These are phyloP conservation scores for Ascochyta pisi DNA, from an alignment of 2,329 filamentous ascomycete species.

Conservation along the genomic window DNA sequence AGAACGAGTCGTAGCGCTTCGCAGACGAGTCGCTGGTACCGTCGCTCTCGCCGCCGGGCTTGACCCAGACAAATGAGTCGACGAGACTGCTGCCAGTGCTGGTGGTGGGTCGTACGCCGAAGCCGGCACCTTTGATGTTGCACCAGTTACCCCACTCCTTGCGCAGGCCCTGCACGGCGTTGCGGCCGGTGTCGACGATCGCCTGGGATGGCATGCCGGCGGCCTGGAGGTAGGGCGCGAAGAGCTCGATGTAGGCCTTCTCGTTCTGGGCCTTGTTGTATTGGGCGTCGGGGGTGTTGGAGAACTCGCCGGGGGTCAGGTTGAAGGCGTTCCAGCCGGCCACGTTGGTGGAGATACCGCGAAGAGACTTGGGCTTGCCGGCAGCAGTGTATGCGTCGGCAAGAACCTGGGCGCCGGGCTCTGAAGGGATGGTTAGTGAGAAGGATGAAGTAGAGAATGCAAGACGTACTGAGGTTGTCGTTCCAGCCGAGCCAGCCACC, in stretches of 20 bases:
- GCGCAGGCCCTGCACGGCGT: conserved; percentile 58
- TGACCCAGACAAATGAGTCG: conserved; percentile 75
- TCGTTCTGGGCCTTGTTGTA: conserved; percentile 59
- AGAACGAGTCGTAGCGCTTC: conserved; percentile 63
- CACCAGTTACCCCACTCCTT: conserved; percentile 69
- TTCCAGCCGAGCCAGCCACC: conserved; percentile 72
- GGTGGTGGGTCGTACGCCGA: conserved; percentile 66
- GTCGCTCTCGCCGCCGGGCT: conserved; percentile 67
- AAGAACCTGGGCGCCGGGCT: conserved; percentile 60
- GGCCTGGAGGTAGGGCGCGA: conserved; percentile 57
- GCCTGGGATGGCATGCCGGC: conserved; percentile 62
- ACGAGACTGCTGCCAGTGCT: conserved; percentile 64
- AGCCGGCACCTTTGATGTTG: conserved; percentile 70
- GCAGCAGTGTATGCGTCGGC: conserved; percentile 57
- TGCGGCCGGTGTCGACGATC: conserved; percentile 65
- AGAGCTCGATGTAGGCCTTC: conserved; percentile 59
- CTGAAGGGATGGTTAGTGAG: conserved; percentile 25
- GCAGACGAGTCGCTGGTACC: conserved; percentile 55
- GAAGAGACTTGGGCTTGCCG: conserved; percentile 56
- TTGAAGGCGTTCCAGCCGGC: conserved; percentile 66
- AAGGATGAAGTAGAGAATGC: not conserved
- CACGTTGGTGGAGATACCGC: conserved; percentile 64
- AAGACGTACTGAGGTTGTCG: conserved; percentile 59
- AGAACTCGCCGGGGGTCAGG: conserved; percentile 51
- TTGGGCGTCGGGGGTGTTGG: conserved; percentile 43